These are phyloP conservation scores for Aaosphaeria arxii DNA, from an alignment of 2,329 filamentous ascomycete species.

Conservation along the genomic window DNA sequence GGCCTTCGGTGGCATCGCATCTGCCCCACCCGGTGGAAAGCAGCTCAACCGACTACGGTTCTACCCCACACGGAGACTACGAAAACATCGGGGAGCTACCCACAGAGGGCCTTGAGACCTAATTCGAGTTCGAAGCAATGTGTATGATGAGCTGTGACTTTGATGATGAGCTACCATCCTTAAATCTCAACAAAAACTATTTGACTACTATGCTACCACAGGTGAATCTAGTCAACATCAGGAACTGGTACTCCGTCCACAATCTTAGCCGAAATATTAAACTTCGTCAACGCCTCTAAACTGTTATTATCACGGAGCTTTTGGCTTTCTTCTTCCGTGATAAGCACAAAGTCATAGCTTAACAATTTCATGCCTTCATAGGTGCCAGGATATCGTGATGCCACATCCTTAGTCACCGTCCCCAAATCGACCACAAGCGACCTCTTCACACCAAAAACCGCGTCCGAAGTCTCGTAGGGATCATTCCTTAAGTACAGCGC, in stretches of 20 bases:
- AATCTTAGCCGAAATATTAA: neutral
- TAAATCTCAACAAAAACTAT: too few species aligned
- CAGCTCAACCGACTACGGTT: too few species aligned
- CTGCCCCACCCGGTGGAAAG: too few species aligned
- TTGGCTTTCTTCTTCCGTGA: neutral
- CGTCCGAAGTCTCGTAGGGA: conserved; percentile 75
- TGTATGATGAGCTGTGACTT: too few species aligned
- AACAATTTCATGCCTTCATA: neutral
- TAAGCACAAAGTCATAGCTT: conserved; percentile 1
- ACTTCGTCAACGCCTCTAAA: neutral
- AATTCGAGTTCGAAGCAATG: too few species aligned
- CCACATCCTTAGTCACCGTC: neutral
- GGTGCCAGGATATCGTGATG: neutral
- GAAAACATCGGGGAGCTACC: too few species aligned
- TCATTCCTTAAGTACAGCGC: conserved; percentile 65
- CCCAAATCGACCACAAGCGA: conserved; percentile 50
- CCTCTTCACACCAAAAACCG: conserved; percentile 79
- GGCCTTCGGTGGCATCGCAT: too few species aligned
- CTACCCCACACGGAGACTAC: too few species aligned
- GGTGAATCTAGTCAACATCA: too few species aligned
- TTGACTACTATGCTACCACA: too few species aligned
- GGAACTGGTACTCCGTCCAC: neutral
- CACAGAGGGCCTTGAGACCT: too few species aligned
- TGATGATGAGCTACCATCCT: too few species aligned
- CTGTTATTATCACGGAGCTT: neutral